Evolutionary conservation across 2,329 filamentous ascomycete species (phyloP).

Genomic region (Xylaria arbuscula): DNA sequence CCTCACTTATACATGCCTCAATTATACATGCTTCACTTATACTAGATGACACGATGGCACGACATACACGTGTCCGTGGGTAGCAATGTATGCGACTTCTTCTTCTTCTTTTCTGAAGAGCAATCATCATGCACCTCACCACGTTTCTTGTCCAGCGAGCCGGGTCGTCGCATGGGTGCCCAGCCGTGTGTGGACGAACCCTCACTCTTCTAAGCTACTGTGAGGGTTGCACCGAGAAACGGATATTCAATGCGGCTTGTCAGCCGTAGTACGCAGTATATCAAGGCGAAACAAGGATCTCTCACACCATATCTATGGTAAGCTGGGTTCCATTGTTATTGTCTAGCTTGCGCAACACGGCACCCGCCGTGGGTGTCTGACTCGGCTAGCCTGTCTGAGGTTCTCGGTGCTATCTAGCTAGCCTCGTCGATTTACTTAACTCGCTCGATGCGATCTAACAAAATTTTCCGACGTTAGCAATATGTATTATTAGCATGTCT

Average conservation of each 20-base stretch:
- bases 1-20: constrained; percentile 2
- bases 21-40: constrained; percentile 4
- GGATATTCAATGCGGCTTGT: constrained; percentile 24
- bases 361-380: constrained; percentile 1
- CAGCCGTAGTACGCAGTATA: constrained; percentile 11
- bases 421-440: neutral
- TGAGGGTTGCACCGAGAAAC: constrained; percentile 21
- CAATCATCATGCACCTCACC: constrained; percentile 19
- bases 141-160: constrained; percentile 30
- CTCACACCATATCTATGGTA: neutral
- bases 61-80: constrained; percentile 11
- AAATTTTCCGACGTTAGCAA: neutral
- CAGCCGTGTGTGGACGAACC: constrained; percentile 3
- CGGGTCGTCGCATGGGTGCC: constrained; percentile 26
- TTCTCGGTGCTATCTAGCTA: neutral
- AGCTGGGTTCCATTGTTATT: constrained; percentile 11
- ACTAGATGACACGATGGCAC: constrained; percentile 23
- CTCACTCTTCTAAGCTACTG: neutral
- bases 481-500: too few relatives aligned
- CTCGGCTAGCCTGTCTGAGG: neutral
- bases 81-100: constrained; percentile 11
- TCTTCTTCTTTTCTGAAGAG: constrained; percentile 8
- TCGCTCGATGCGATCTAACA: neutral
- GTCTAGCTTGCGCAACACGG: constrained; percentile 20
- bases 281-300: constrained; percentile 11